Base-by-base conservation (phyloP, 257 asterid genomes). In the Salvia hispanica region DNA sequence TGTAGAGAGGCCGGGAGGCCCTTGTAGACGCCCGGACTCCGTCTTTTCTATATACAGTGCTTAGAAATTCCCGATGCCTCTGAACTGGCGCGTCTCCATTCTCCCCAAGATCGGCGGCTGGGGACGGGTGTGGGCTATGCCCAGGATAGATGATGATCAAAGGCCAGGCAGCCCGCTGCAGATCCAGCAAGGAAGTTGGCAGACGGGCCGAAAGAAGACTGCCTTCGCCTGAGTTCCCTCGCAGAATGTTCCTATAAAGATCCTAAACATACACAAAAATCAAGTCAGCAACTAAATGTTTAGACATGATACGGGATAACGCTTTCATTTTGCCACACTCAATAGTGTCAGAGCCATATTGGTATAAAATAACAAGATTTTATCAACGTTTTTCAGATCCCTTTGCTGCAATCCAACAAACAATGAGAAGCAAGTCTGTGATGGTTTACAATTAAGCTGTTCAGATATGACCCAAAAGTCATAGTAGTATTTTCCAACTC, bases 71-170 rank as follows among this genome's bases (percentile, higher is more conserved):
- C 33, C 16, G 52, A 93, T 85, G 67, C 99, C 99, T 61, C 72
- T 79, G 83, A 93, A 93, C 59, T 93, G 96, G 33, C 99, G 95
- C 13, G 90, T 61, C 7, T 84, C 91, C 3, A 84, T 74, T 69
- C 80, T 73, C n/a, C 12, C 99, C 99, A 8, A 93, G 88, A 76
- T 93, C 97, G 16, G 97, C 97, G 5, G 99, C 99, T 0, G n/a
- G n/a, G 90, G 92, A 70, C 99, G 95, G 0, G 99, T 93, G 73
- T 93, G 99, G 0, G 99, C 89, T 58, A 93, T 93, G 62, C 90
- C 99, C 7, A 93, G 99, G 99, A 63, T 93, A 93, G 81, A 93
- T 84, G 57, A 93, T 84, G 77, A 93, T 70, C 45, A 93, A n/a
- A n/a, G n/a, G 80, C 0, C 2, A 96, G 86, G 82, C 99, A 93